A percentile compares a stretch with the other conserved stretches of the same genome.
Conservation (phyloP, 495 filamentous ascomycete genomes). For the Xylaria telfairii region DNA sequence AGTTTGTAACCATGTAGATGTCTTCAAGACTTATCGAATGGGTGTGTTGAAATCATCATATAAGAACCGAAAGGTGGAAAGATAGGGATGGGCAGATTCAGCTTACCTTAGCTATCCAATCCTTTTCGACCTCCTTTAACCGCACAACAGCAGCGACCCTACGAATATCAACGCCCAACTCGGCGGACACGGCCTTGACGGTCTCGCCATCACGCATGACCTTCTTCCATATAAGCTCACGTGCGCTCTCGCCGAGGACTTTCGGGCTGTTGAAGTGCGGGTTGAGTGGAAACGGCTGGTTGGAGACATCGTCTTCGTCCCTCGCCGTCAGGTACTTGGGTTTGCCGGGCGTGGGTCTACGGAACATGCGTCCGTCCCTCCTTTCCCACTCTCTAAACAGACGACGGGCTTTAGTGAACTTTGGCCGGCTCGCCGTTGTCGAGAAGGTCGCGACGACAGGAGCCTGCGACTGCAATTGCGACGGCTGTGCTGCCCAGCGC, state of each 20-base stretch:
- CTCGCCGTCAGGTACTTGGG: conserved; percentile 62
- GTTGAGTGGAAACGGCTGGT: conserved; percentile 77
- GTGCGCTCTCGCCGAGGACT: conserved; percentile 77
- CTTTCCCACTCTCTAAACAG: conserved; percentile 73
- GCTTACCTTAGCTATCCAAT: conserved; percentile 73
- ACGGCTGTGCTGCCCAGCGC: conserved; percentile 6
- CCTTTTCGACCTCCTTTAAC: conserved; percentile 84
- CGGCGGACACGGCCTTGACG: conserved; percentile 78
- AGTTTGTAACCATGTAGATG: conserved; percentile 77
- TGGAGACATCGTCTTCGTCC: too few relatives aligned
- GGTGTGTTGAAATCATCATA: conserved; percentile 57
- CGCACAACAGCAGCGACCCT: conserved; percentile 88
- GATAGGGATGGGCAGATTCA: conserved; percentile 28
- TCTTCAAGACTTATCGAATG: conserved; percentile 99
- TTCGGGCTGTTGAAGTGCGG: conserved; percentile 69
- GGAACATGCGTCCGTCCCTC: conserved; percentile 60
- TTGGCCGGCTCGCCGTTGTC: conserved; percentile 34
- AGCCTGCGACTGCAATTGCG: conserved; percentile 15
- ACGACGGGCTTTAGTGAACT: conserved; percentile 47
- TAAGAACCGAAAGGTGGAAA: conserved; percentile 30
- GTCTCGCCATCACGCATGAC: conserved; percentile 69
- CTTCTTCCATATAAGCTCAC: conserved; percentile 74
- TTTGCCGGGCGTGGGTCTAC: conserved; percentile 60
- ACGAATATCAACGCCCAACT: conserved; percentile 79
- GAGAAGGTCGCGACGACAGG: conserved; percentile 31